phyloP scores from a whole-genome alignment of 164 flowering plant genomes.

The Sedum album region DNA sequence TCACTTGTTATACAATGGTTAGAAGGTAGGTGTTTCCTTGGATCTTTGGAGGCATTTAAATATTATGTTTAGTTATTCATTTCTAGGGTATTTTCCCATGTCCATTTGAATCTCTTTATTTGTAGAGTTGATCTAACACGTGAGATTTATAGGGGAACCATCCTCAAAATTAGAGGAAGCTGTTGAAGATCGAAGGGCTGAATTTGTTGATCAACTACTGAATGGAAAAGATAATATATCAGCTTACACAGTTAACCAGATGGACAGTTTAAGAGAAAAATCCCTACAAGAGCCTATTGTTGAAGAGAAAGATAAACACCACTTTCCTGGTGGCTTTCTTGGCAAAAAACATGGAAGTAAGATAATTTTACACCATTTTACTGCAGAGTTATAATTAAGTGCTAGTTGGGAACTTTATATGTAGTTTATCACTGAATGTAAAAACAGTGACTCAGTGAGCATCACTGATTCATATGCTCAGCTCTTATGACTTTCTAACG shows the following conservation, averaged over 20 bases:
- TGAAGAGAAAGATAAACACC: conserved; percentile 19
- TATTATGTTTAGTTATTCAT: neutral
- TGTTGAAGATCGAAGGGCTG: conserved; percentile 54
- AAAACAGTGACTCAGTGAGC: neutral
- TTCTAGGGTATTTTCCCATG: neutral
- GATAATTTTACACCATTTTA: conserved; percentile 10
- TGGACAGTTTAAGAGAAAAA: conserved; percentile 18
- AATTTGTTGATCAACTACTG: conserved; percentile 69
- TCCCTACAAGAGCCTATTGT: conserved; percentile 14
- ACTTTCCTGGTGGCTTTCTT: conserved; percentile 14
- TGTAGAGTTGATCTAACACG: conserved; percentile 8
- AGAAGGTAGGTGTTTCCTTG: conserved; percentile 39
- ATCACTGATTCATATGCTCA: neutral
- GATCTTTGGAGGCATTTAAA: neutral
- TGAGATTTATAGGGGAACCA: conserved; percentile 42
- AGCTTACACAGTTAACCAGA: conserved; percentile 11
- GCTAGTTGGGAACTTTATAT: neutral
- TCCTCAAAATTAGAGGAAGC: conserved; percentile 25
- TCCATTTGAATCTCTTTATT: neutral
- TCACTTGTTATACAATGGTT: conserved; percentile 50
- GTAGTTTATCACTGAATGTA: neutral
- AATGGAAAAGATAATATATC: conserved; percentile 21
- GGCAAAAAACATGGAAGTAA: conserved; percentile 31
- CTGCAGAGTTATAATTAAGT: neutral
- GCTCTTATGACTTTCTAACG: neutral